Conservation (phyloP, 441 rosid species). For the Croton laevigatus region DNA sequence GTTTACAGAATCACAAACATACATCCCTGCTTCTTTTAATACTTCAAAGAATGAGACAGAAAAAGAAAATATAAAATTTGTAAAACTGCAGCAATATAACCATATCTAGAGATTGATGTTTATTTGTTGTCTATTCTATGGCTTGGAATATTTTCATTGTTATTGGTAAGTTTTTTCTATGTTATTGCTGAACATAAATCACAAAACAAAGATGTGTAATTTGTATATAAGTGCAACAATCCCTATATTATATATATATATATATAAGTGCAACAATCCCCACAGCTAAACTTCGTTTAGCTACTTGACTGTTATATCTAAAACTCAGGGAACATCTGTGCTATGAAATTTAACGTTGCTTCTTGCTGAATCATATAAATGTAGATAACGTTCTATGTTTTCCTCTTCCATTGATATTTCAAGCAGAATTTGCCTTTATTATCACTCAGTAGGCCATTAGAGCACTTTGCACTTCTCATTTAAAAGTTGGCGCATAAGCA, state of each 20-base stretch:
- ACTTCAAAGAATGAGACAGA: not conserved
- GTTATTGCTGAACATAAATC: not conserved
- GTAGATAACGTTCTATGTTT: not conserved
- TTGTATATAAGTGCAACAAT: not conserved
- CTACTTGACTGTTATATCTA: not conserved
- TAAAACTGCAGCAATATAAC: not conserved
- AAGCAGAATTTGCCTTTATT: not conserved
- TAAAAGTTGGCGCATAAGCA: not conserved
- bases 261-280: not conserved
- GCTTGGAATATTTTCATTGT: not conserved
- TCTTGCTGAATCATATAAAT: not conserved
- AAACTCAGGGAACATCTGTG: not conserved
- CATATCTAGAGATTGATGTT: not conserved
- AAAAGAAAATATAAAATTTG: not conserved
- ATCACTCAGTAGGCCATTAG: not conserved
- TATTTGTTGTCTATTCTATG: not conserved
- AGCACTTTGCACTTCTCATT: not conserved
- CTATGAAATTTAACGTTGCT: not conserved
- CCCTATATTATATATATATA: not conserved
- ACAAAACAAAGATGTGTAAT: not conserved
- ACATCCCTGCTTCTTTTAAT: not conserved
- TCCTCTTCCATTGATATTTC: not conserved
- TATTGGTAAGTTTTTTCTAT: not conserved
- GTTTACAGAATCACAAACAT: not conserved
- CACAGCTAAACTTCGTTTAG: not conserved